Evolutionary conservation across 441 rosid species (phyloP), one percentile per base, ranked within the genome.

Genomic region (Capsella rubella): DNA sequence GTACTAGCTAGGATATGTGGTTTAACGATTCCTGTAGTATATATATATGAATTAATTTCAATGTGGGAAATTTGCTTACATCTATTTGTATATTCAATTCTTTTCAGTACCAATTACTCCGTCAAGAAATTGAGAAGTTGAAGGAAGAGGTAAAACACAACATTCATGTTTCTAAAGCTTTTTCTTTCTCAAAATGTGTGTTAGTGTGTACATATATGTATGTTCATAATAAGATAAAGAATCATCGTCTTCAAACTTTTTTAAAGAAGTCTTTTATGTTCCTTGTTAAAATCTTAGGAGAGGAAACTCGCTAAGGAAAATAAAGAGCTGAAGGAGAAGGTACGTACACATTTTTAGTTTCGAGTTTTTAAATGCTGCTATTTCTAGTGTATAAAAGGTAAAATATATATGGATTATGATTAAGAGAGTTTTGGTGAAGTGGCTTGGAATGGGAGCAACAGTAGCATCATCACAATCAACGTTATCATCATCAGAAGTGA

Each of bases 61-160:
- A 56, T 5, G 53, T 21, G 25, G 15, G 11, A 40, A 49, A 37
- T 4, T 60, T 45, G 12, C 37, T 72, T 15, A 53, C 58, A 16
- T 35, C 5, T 64, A 12, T 57, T 12, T 57, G 46, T 57, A 39
- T 55, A 21, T 56, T 53, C 43, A 13, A 34, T 9, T 21, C 2
- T 51, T 11, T 72, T 64, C 97, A 94, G 97, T 80, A 74, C 66
- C 90, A 84, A 43, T 60, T 91, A 35, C 65, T 84, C 10, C 79
- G 54, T 64, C 87, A 80, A 74, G 82, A 82, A 73, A 85, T 90
- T 53, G 87, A 86, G 86, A 87, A 80, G 81, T 83, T 91, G 27
- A 90, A 79, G 73, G 80, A 66, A 57, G 81, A 87, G 93, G 98
- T 93, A 84, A 67, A 5, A 13, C 15, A 29, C 4, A 39, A 57